phyloP scores from a whole-genome alignment of 1,284 basidiomycete species.

The Naganishia cerealis region DNA sequence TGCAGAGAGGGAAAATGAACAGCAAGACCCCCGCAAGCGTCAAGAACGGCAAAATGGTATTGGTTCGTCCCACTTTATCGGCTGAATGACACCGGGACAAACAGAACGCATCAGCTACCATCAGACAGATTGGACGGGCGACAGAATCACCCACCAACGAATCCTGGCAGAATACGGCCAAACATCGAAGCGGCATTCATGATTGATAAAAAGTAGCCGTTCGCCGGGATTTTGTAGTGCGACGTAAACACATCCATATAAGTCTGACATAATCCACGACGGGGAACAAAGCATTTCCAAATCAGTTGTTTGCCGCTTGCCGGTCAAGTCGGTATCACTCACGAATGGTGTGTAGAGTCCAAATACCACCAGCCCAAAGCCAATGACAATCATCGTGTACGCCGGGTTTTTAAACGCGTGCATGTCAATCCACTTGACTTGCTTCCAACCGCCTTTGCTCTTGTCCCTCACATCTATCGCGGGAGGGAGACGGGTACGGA shows the following conservation, averaged over 20 bases:
- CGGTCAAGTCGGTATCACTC: background rate
- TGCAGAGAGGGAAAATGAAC: slow-evolving; percentile 27
- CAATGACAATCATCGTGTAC: slow-evolving; percentile 38
- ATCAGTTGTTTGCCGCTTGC: background rate
- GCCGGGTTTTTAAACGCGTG: slow-evolving; percentile 40
- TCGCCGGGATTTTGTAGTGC: slow-evolving; percentile 19
- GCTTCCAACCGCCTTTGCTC: slow-evolving; percentile 27
- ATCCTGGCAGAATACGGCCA: slow-evolving; percentile 27
- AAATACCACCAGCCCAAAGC: slow-evolving; percentile 32
- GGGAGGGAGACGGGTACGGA: slow-evolving; percentile 44
- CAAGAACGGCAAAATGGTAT: slow-evolving; percentile 25
- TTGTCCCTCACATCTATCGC: slow-evolving; percentile 28
- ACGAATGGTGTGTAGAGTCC: slow-evolving; percentile 26
- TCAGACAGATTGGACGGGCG: too few relatives aligned
- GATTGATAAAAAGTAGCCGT: slow-evolving; percentile 24
- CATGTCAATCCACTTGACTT: slow-evolving; percentile 42
- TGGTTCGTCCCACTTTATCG: slow-evolving; percentile 24
- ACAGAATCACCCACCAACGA: slow-evolving; percentile 3
- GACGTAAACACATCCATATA: slow-evolving; percentile 28
- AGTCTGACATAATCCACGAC: background rate
- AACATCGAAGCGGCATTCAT: slow-evolving; percentile 28
- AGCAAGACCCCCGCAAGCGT: slow-evolving; percentile 19
- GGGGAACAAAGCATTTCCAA: background rate
- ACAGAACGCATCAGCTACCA: background rate
- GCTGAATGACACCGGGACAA: background rate